These are phyloP conservation scores for Coleophoma cylindrospora DNA, from an alignment of 2,329 filamentous ascomycete species.

Conservation along the genomic window DNA sequence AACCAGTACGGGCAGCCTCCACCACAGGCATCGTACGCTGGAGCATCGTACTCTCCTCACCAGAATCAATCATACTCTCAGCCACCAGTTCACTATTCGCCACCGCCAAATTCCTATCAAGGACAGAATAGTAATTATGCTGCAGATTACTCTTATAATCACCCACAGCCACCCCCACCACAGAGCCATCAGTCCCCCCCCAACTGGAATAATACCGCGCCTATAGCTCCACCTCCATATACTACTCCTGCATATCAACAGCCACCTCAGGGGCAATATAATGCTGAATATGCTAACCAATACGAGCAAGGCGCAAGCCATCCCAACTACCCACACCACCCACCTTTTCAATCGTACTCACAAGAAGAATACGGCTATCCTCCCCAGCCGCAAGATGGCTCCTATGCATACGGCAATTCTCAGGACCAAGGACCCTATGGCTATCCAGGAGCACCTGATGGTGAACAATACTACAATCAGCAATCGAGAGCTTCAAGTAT, in stretches of 20 bases:
- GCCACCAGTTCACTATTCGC: conserved; percentile 1
- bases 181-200: conserved; percentile 1
- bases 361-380: conserved; percentile 6
- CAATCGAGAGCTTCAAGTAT: conserved; percentile 5
- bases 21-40: conserved; percentile 9
- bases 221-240: conserved; percentile 1
- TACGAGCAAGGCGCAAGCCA: conserved; percentile 7
- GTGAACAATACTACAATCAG: background rate
- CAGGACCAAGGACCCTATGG: conserved; percentile 7
- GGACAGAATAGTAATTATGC: background rate
- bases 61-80: conserved; percentile 12
- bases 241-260: conserved; percentile 3
- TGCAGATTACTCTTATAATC: background rate
- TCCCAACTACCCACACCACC: conserved; percentile 7
- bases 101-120: background rate
- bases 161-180: background rate
- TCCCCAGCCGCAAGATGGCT: conserved; percentile 7
- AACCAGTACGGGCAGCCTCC: conserved; percentile 8
- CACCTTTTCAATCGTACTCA: background rate
- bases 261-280: conserved; percentile 2
- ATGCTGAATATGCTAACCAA: conserved; percentile 8
- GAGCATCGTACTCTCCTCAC: conserved; percentile 12
- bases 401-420: conserved; percentile 7
- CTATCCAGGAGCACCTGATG: conserved; percentile 1
- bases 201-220: conserved; percentile 1